Percentiles rank a stretch among this genome's conserved stretches.
Evolutionary conservation across 2,329 filamentous ascomycete species (phyloP).

Genomic region (Boeremia exigua): DNA sequence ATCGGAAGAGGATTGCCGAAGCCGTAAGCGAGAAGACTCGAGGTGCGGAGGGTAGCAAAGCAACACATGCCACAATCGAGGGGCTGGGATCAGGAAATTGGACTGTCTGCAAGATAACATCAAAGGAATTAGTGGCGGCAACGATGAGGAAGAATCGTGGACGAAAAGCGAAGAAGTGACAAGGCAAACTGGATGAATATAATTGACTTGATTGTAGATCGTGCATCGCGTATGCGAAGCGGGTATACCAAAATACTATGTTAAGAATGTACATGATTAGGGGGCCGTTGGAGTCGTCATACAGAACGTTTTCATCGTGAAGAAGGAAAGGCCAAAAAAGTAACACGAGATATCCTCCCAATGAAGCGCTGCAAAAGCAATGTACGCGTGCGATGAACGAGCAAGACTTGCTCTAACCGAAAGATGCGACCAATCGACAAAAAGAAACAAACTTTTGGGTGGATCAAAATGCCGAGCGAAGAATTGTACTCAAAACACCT

Average conservation of each 20-base stretch:
- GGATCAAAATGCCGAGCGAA: not conserved
- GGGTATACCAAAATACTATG: conserved; percentile 18
- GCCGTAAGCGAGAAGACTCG: conserved; percentile 10
- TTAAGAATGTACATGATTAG: conserved; percentile 15
- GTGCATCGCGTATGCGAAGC: conserved; percentile 7
- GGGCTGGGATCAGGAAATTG: conserved; percentile 2
- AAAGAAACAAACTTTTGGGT: conserved; percentile 9
- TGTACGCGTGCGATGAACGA: not conserved
- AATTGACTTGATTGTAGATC: conserved; percentile 5
- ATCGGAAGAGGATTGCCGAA: conserved; percentile 7
- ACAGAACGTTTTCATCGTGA: conserved; percentile 10
- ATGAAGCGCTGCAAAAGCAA: not conserved
- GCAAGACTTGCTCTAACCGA: conserved; percentile 1
- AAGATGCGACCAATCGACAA: not conserved
- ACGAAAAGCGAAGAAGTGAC: conserved; percentile 1
- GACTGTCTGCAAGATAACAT: not conserved
- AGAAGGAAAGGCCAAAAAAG: not conserved
- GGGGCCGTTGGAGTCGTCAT: conserved; percentile 9
- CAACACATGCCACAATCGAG: not conserved
- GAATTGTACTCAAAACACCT: conserved; percentile 1
- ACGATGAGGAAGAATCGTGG: not conserved
- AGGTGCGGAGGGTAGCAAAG: not conserved
- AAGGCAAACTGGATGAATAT: not conserved
- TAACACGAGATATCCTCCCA: conserved; percentile 7
- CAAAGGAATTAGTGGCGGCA: conserved; percentile 12